Evolutionary conservation across 495 filamentous ascomycete genomes (phyloP), one percentile per base, ranked within the genome.

Genomic region (Daldinia bambusicola): DNA sequence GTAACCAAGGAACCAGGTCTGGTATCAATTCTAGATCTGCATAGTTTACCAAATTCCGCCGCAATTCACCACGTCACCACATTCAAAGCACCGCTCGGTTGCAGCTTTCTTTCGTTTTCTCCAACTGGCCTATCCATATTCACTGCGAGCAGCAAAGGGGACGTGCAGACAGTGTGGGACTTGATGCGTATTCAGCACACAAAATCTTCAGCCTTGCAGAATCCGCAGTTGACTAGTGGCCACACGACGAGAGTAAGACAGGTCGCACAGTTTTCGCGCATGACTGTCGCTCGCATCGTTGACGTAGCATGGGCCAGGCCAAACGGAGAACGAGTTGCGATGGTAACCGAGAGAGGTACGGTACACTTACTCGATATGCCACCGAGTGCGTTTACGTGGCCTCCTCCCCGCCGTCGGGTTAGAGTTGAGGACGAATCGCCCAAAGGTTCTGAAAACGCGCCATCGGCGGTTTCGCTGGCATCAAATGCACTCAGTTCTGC

Each of bases 141-240:
- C 67, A 98, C 92, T 0, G 94, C 92, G 16, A 98, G 91, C 77
- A 91, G 87, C 71, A 98, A 97, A 70, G 95, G 95, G 9, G 95
- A 99, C 74, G 88, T 95, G 4, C 90, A 96, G 77, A 92, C 91
- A 65, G 89, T 98, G 2, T 99, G 95, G 95, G 93, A 97, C 80
- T 80, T 98, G 57, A 91, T 95, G 89, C 91, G 92, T 20, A 85
- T 89, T 26, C 85, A 88, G 63, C 77, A 85, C 70, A 84, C 84
- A 34, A 86, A 85, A 59, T 82, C 84, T 5, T 84, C 84, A 10
- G 75, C 84, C 67, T 70, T 88, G 60, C 83, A 86, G 76, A 75
- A 77, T 36, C 70, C 77, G 1, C 73, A 72, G 3, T 45, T 76
- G 12, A 73, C 76, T 30, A 62, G 75, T 63, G 61, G 79, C 3